A percentile compares a stretch with the other conserved stretches of the same genome.
Conservation (phyloP, 2,329 filamentous ascomycete genomes). For the Chaetomiaceae sp. region DNA sequence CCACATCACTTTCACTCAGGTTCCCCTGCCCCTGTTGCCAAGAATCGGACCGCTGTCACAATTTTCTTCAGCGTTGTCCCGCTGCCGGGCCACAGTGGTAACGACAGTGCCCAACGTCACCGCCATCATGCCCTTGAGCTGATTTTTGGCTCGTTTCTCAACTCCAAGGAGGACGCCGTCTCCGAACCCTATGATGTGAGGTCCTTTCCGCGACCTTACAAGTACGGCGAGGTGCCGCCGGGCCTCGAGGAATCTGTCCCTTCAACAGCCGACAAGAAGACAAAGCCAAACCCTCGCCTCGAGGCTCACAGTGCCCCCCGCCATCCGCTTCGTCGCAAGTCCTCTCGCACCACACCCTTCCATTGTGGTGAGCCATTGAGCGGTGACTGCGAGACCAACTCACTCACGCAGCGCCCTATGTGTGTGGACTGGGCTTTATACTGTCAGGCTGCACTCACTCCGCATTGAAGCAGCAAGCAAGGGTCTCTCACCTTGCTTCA, state of each 20-base stretch:
- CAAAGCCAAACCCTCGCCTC: slow-evolving; percentile 1
- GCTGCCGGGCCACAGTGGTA: slow-evolving; percentile 8
- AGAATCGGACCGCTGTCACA: slow-evolving; percentile 1
- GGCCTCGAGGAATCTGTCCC: slow-evolving; percentile 2
- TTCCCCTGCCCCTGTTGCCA: not conserved
- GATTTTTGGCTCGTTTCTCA: not conserved
- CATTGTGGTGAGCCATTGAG: slow-evolving; percentile 6
- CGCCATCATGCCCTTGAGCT: slow-evolving; percentile 7
- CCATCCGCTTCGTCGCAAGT: slow-evolving; percentile 3
- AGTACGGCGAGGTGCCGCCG: slow-evolving; percentile 10
- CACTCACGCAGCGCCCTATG: not conserved
- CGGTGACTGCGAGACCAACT: slow-evolving; percentile 10
- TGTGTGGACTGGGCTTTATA: not conserved
- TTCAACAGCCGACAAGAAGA: slow-evolving; percentile 2
- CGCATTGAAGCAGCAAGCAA: not conserved
- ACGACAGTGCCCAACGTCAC: slow-evolving; percentile 1
- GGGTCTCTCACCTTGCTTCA: not conserved
- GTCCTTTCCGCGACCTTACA: slow-evolving; percentile 1
- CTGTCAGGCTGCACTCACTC: not conserved
- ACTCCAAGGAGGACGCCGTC: slow-evolving; percentile 4
- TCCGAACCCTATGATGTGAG: slow-evolving; percentile 11
- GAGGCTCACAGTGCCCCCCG: slow-evolving; percentile 1
- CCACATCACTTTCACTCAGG: not conserved
- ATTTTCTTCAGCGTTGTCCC: not conserved
- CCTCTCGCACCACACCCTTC: not conserved